Conservation (phyloP, 192 early-diverging fungal species). For the Linnemannia schmuckeri region DNA sequence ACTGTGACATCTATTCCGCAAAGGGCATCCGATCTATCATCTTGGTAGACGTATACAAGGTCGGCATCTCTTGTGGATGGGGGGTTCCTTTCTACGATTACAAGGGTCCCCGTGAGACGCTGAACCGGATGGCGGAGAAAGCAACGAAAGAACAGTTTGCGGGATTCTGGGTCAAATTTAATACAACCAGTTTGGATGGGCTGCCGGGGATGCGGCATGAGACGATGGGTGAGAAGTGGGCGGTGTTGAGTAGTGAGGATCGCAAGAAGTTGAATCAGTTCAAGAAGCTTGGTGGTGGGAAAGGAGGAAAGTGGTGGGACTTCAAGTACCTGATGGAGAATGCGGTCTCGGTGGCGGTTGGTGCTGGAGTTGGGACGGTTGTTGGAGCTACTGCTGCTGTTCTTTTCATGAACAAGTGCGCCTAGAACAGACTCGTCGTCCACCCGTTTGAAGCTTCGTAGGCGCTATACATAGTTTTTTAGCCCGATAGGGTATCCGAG, state of each 20-base stretch:
- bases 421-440: background rate
- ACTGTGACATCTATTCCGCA: constrained; percentile 28
- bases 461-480: too few species aligned
- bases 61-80: constrained; percentile 73
- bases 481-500: too few species aligned
- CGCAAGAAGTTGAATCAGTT: background rate
- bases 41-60: constrained; percentile 64
- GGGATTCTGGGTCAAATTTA: constrained; percentile 54
- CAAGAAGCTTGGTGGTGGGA: background rate
- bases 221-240: constrained; percentile 18
- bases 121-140: constrained; percentile 57
- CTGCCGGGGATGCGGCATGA: constrained; percentile 60
- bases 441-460: too few species aligned
- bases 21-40: constrained; percentile 68
- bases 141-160: constrained; percentile 39
- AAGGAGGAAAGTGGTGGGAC: background rate
- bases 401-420: background rate
- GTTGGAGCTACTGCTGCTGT: background rate
- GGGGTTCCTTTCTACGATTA: constrained; percentile 72
- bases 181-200: constrained; percentile 69
- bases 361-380: background rate
- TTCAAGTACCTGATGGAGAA: background rate
- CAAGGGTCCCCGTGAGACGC: constrained; percentile 59
- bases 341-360: background rate
- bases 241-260: background rate